Base-by-base conservation (phyloP, 1,284 basidiomycete genomes). In the Ustilago cynodontis region DNA sequence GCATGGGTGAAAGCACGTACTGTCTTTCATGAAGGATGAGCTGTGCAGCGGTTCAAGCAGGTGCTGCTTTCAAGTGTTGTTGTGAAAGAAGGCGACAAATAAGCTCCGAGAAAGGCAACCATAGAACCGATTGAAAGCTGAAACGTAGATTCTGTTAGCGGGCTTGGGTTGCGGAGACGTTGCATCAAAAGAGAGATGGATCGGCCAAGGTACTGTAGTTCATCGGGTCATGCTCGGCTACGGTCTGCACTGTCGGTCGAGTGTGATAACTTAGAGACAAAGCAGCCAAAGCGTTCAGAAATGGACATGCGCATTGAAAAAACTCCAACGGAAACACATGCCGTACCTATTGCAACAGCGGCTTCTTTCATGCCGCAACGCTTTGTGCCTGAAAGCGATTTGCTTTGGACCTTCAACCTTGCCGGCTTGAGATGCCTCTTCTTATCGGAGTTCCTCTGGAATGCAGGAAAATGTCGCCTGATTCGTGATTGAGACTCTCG, bases 351-450 rank as follows among this genome's bases (percentile, higher is more conserved):
- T 28, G 47, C 47, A 49, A 49, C 26, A 49, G 47, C 2, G 26
- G 47, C 47, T 49, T 49, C 47, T 49, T 49, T 49, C 47, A 49
- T 49, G 47, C 47, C 47, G 47, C 47, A 20, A 49, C 24, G 22
- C 24, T 26, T 28, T 49, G 47, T 49, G 47, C 47, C 47, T 49
- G 47, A 49, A 49, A 49, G 20, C 3, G 31, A 33, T 20, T 9
- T 43, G 47, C 47, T 14, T 49, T 4, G 24, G 8, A 24, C 14
- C 47, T 28, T 43, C 11, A 6, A 16, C 37, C 41, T 43, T n/a
- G 35, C 8, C 3, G 35, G 35, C 35, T 10, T 37, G 35, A 37
- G 7, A 37, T 37, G 8, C 35, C 35, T 43, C 41, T 33, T 11
- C 41, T 43, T 43, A 43, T 49, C 47, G 47, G 47, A 49, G 24